These are phyloP conservation scores for Nicotiana benthamiana DNA, from an alignment of 257 asterid species.

Conservation along the genomic window DNA sequence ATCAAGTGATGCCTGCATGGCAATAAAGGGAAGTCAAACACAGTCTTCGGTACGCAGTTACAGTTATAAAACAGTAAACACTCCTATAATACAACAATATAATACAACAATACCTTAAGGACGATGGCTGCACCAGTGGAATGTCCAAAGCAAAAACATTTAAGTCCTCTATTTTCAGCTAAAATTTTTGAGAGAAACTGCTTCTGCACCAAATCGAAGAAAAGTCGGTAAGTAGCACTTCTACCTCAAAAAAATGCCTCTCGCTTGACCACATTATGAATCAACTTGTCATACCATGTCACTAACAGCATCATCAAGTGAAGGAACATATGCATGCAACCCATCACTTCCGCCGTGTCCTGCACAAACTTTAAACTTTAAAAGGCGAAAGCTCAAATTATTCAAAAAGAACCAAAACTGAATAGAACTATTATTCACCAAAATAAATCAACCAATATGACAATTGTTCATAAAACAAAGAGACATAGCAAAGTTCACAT, in stretches of 20 bases:
- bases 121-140: conserved; percentile 90
- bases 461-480: no score
- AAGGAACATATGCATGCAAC: conserved; percentile 84
- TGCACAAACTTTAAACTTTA: conserved; percentile 7
- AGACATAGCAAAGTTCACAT: no score
- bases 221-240: neutral
- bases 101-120: conserved; percentile 46
- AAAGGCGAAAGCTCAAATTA: neutral
- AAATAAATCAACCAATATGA: neutral
- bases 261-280: neutral
- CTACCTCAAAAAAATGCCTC: neutral
- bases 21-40: neutral
- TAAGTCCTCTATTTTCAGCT: conserved; percentile 56
- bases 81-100: neutral
- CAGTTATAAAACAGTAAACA: neutral
- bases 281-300: conserved; percentile 42
- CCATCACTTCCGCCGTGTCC: conserved; percentile 99
- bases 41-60: neutral
- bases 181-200: conserved; percentile 44
- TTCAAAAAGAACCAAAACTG: neutral
- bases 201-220: conserved; percentile 34
- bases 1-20: conserved; percentile 64
- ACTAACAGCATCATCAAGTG: conserved; percentile 65
- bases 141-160: conserved; percentile 90
- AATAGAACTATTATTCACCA: neutral